Evolutionary conservation across 768 basidiomycete genomes (phyloP).

Genomic region (Leucosporidium yakuticum): DNA sequence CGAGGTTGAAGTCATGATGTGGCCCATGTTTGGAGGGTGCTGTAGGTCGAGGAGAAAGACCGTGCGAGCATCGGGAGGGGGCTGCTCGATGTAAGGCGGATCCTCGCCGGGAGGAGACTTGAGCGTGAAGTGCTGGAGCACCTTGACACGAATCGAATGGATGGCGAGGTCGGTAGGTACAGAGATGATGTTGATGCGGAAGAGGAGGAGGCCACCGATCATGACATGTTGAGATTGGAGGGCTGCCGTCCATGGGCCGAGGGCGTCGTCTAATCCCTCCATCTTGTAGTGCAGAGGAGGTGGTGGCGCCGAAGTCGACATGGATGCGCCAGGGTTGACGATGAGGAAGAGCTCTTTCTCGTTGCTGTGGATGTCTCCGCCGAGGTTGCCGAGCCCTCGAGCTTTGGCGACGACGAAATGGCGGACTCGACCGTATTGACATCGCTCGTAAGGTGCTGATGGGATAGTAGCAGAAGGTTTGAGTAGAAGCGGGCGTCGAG

Average conservation of each 20-base stretch:
- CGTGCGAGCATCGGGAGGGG: slow-evolving; percentile 12
- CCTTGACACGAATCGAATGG: slow-evolving; percentile 32
- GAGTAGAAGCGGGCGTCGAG: no score
- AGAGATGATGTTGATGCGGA: slow-evolving; percentile 27
- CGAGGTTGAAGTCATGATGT: background rate
- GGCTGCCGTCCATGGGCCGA: slow-evolving; percentile 30
- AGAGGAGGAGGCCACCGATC: slow-evolving; percentile 30
- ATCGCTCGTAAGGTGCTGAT: slow-evolving; percentile 24
- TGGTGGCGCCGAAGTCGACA: slow-evolving; percentile 14
- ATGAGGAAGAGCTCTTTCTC: slow-evolving; percentile 25
- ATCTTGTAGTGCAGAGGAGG: slow-evolving; percentile 30
- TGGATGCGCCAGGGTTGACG: background rate
- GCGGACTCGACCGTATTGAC: slow-evolving; percentile 27
- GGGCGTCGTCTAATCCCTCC: slow-evolving; percentile 22
- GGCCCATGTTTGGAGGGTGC: slow-evolving; percentile 23
- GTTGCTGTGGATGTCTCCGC: slow-evolving; percentile 12
- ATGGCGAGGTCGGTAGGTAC: slow-evolving; percentile 21
- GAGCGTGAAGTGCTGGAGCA: slow-evolving; percentile 21
- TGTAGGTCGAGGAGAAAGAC: slow-evolving; percentile 29
- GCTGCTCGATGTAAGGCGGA: background rate
- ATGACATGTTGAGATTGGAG: slow-evolving; percentile 27
- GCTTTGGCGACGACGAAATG: slow-evolving; percentile 31
- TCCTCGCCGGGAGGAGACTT: slow-evolving; percentile 15
- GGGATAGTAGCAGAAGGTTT: no score
- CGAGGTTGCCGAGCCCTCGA: slow-evolving; percentile 17